These are phyloP conservation scores for Fistulinella staudtii DNA, from an alignment of 1,284 basidiomycete genomes.

Conservation along the genomic window DNA sequence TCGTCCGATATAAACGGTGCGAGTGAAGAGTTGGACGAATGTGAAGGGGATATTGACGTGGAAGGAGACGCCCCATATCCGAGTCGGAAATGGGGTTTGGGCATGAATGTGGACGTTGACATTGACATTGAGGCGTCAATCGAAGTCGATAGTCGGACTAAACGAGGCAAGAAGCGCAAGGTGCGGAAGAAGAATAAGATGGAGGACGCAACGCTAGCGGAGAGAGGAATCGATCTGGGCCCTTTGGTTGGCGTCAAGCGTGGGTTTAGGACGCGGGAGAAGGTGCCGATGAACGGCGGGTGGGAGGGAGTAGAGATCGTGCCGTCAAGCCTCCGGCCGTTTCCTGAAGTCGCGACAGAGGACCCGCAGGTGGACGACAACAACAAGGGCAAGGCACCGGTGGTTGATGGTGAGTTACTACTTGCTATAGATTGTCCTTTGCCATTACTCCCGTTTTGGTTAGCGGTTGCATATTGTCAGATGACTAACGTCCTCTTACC, in stretches of 20 bases:
- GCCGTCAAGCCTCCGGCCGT: constrained; percentile 25
- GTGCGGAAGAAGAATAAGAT: constrained; percentile 15
- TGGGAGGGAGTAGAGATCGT: constrained; percentile 61
- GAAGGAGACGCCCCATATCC: constrained; percentile 21
- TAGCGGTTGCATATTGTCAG: neutral
- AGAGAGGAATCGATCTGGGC: constrained; percentile 51
- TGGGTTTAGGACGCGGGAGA: constrained; percentile 61
- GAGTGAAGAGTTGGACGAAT: constrained; percentile 20
- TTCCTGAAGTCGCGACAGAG: constrained; percentile 9
- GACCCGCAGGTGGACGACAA: constrained; percentile 11
- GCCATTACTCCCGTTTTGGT: neutral
- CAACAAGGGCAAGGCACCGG: constrained; percentile 20
- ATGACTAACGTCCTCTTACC: constrained; percentile 7
- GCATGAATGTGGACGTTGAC: constrained; percentile 28
- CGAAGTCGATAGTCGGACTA: constrained; percentile 4
- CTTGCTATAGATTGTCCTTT: neutral
- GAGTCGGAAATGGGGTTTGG: constrained; percentile 18
- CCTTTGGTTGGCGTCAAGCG: constrained; percentile 64
- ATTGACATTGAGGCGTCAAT: constrained; percentile 18
- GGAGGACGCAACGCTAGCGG: constrained; percentile 2
- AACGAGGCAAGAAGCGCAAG: constrained; percentile 21
- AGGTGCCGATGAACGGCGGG: constrained; percentile 50
- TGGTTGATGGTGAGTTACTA: constrained; percentile 25
- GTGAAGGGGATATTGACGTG: constrained; percentile 23
- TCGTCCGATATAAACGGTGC: constrained; percentile 16